These are phyloP conservation scores for Pythium utonaiense DNA, from an alignment of 352 stramenopile genomes.

Conservation along the genomic window DNA sequence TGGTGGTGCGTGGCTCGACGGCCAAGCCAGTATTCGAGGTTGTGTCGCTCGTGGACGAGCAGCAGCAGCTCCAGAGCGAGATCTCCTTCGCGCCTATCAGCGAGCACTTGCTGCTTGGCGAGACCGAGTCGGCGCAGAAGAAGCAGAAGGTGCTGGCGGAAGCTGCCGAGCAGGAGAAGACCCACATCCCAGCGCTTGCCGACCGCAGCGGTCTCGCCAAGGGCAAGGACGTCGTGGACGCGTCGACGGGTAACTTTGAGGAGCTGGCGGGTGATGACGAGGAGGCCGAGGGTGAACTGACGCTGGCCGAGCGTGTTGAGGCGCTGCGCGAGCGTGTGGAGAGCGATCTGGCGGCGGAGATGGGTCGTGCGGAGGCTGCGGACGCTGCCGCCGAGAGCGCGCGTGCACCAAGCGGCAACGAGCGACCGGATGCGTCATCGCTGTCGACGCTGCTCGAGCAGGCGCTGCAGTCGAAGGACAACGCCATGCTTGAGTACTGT, in stretches of 20 bases:
- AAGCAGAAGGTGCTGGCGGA: constrained; percentile 50
- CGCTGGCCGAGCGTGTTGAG: constrained; percentile 74
- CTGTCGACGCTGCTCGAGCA: constrained; percentile 80
- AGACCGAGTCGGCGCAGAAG: constrained; percentile 45
- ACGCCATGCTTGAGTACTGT: constrained; percentile 82
- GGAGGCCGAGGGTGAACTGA: constrained; percentile 55
- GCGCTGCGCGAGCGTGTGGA: constrained; percentile 74
- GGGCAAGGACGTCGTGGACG: constrained; percentile 57
- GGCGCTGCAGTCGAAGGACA: constrained; percentile 84
- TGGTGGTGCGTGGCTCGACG: constrained; percentile 65
- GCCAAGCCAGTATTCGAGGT: constrained; percentile 80
- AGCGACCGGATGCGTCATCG: constrained; percentile 79
- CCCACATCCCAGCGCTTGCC: constrained; percentile 68
- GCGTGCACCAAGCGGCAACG: constrained; percentile 19
- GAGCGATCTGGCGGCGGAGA: constrained; percentile 55
- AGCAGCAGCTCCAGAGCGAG: constrained; percentile 52
- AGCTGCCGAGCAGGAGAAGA: constrained; percentile 43
- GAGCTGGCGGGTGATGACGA: constrained; percentile 43
- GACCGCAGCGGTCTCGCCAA: constrained; percentile 59
- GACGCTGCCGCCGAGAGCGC: constrained; percentile 39
- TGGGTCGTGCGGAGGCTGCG: constrained; percentile 43
- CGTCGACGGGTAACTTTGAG: constrained; percentile 47
- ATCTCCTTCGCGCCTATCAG: constrained; percentile 57
- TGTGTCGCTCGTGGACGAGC: constrained; percentile 54
- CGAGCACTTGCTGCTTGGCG: constrained; percentile 59